Evolutionary conservation across 1,284 basidiomycete genomes (phyloP), one percentile per base, ranked within the genome.

Genomic region (Cryptococcus depauperatus): DNA sequence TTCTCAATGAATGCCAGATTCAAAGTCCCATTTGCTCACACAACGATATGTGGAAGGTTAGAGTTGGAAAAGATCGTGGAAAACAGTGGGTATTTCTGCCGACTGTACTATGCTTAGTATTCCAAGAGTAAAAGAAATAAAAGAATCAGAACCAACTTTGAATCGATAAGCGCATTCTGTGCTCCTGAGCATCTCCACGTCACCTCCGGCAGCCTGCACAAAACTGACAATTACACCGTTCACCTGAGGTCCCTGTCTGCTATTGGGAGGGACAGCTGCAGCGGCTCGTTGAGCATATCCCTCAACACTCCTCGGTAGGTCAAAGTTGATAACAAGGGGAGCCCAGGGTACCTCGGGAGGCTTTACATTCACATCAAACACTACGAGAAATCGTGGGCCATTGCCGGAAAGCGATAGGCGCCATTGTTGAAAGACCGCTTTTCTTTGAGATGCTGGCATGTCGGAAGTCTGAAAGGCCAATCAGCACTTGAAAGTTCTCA

Each of bases 141-240:
- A 16, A 26, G n/a, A 41, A 21, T 5, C 21, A 16, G 4, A n/a
- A 59, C 66, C 43, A 48, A 69, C 69, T 54, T 73, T 73, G 63
- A 73, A 91, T 79, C 90, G 87, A 77, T 91, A 92, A 72, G 89
- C 90, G 77, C 90, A 93, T 75, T 96, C 91, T 75, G 95, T 92
- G 57, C 86, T 90, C 62, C 91, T 80, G 55, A 96, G 75, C 91
- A 95, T 95, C 74, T 96, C 91, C 39, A 96, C 89, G 66, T 96
- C 91, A 37, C 91, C 91, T 28, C 91, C 91, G 2, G 89, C 90
- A 35, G 91, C 91, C 48, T 92, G 95, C 48, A 96, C 91, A 61
- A 95, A 92, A 65, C 92, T 93, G 62, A 95, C 79, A 51, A 95
- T 79, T 34, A 95, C 87, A 7, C 66, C 65, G 42, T 62, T 64